Conservation (phyloP, 768 basidiomycete species). For the Russula emetica region DNA sequence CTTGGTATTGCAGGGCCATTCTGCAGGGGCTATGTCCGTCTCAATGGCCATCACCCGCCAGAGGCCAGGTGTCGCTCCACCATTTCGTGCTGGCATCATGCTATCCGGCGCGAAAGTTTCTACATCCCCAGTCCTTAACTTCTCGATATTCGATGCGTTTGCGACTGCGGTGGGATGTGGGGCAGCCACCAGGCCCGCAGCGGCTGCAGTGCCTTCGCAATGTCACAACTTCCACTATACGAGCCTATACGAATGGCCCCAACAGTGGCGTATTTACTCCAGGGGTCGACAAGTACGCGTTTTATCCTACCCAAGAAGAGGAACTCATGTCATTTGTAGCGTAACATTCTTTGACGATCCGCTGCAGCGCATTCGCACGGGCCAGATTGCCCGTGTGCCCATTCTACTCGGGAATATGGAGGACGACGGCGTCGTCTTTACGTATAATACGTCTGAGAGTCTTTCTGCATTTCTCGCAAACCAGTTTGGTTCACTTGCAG, state of each 20-base stretch:
- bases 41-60: conserved; percentile 16
- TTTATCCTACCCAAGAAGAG: neutral
- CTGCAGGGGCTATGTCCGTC: conserved; percentile 7
- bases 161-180: conserved; percentile 24
- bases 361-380: conserved; percentile 12
- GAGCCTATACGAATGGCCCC: conserved; percentile 18
- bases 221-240: conserved; percentile 29
- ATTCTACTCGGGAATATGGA: conserved; percentile 16
- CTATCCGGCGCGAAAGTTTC: conserved; percentile 1
- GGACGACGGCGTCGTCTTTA: conserved; percentile 10
- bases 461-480: neutral
- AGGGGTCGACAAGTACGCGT: conserved; percentile 15
- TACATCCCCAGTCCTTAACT: conserved; percentile 1
- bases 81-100: conserved; percentile 21
- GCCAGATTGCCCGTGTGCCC: conserved; percentile 6
- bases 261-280: neutral
- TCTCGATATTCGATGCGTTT: conserved; percentile 12
- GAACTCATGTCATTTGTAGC: neutral
- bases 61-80: neutral
- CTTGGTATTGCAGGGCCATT: conserved; percentile 10
- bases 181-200: conserved; percentile 25
- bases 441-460: neutral
- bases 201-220: conserved; percentile 30
- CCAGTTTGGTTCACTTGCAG: neutral
- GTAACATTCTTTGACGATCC: conserved; percentile 13